Evolutionary conservation across 1,284 basidiomycete genomes (phyloP).

Genomic region (Melampsora larici-populina): DNA sequence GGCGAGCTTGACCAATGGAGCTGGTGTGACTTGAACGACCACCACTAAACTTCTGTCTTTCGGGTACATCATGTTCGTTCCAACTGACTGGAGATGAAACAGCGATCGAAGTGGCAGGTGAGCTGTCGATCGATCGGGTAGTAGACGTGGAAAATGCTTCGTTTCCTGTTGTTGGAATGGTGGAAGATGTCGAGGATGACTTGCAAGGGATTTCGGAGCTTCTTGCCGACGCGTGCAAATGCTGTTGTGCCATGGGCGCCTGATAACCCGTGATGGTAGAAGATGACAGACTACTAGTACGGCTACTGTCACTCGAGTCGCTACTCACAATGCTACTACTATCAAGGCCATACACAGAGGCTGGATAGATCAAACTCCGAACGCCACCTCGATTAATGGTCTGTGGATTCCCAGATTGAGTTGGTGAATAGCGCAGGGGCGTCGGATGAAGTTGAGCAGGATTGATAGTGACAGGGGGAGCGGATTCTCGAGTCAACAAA

Average conservation of each 20-base stretch:
- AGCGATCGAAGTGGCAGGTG: not conserved
- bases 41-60: slow-evolving; percentile 18
- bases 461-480: not conserved
- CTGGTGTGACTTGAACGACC: slow-evolving; percentile 16
- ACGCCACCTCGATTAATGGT: not conserved
- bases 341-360: not conserved
- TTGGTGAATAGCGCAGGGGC: not conserved
- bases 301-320: not conserved
- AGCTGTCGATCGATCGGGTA: not conserved
- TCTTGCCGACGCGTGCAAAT: not conserved
- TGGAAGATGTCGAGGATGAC: not conserved
- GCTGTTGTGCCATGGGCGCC: not conserved
- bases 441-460: slow-evolving; percentile 1
- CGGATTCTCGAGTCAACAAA: not conserved
- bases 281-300: not conserved
- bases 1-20: slow-evolving; percentile 37
- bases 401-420: not conserved
- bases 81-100: not conserved
- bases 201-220: not conserved
- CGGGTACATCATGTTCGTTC: not conserved
- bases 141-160: not conserved
- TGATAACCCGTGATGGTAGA: not conserved
- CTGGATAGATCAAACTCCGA: not conserved
- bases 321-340: slow-evolving; percentile 20
- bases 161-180: not conserved